phyloP scores from a whole-genome alignment of 805 yeast species.

The Candida mattraensis region DNA sequence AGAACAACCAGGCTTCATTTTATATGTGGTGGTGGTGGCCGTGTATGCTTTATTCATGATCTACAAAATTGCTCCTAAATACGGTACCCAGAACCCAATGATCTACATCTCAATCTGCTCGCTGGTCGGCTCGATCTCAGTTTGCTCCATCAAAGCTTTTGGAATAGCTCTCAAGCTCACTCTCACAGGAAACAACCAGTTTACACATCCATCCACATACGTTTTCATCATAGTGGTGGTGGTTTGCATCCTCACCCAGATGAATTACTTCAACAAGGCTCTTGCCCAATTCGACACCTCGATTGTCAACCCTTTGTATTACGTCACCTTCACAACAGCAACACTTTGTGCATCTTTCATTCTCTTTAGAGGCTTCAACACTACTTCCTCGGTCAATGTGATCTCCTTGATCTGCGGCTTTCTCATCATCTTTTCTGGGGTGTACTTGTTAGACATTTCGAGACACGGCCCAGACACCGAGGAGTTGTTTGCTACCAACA shows the following conservation, averaged over 20 bases:
- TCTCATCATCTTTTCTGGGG: constrained; percentile 84
- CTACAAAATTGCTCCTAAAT: constrained; percentile 75
- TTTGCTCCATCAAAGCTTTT: constrained; percentile 89
- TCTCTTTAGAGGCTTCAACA: constrained; percentile 82
- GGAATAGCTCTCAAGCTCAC: constrained; percentile 90
- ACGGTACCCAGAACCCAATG: constrained; percentile 83
- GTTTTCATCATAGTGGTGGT: constrained; percentile 75
- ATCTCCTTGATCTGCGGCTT: constrained; percentile 83
- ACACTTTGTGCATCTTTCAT: constrained; percentile 85
- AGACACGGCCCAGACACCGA: constrained; percentile 57
- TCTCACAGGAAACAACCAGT: constrained; percentile 81
- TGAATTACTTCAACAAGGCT: constrained; percentile 93
- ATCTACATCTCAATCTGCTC: constrained; percentile 88
- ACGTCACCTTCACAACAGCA: constrained; percentile 88
- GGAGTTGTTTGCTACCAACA: constrained; percentile 41
- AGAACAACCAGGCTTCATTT: constrained; percentile 69
- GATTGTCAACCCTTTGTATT: constrained; percentile 86
- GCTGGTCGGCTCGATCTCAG: constrained; percentile 85
- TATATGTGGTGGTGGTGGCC: constrained; percentile 62
- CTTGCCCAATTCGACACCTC: constrained; percentile 91
- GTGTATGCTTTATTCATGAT: constrained; percentile 76
- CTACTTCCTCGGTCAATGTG: constrained; percentile 74
- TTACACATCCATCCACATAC: constrained; percentile 80
- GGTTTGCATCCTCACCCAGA: constrained; percentile 82
- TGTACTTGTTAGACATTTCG: constrained; percentile 75